Evolutionary conservation across 2,329 filamentous ascomycete species (phyloP).

Genomic region (Fusarium sp.): DNA sequence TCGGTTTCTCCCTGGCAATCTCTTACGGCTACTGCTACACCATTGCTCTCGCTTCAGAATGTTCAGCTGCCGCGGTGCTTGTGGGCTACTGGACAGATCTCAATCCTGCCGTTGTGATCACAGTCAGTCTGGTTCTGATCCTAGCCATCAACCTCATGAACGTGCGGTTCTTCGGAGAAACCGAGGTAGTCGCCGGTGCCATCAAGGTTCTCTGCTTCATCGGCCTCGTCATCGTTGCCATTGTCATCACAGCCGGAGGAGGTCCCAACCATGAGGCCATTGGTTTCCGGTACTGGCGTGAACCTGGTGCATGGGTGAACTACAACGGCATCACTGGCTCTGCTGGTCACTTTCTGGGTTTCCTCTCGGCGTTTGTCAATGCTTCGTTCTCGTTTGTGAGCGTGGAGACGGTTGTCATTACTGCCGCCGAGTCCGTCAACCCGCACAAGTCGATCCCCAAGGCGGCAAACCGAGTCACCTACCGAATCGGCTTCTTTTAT

Average conservation of each 20-base stretch:
- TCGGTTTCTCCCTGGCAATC: constrained; percentile 40
- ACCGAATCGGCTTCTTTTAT: constrained; percentile 71
- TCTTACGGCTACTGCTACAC: constrained; percentile 44
- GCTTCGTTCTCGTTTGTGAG: constrained; percentile 68
- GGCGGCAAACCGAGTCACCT: constrained; percentile 68
- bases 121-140: constrained; percentile 66
- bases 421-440: constrained; percentile 71
- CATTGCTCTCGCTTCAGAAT: constrained; percentile 38
- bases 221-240: constrained; percentile 66
- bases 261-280: constrained; percentile 63
- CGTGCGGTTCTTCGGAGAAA: constrained; percentile 70
- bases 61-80: constrained; percentile 36
- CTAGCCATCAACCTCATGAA: constrained; percentile 68
- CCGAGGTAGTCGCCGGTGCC: constrained; percentile 70
- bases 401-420: constrained; percentile 57
- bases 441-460: constrained; percentile 73
- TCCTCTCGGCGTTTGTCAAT: constrained; percentile 64
- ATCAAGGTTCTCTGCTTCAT: constrained; percentile 71
- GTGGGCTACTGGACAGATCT: constrained; percentile 42
- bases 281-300: constrained; percentile 55
- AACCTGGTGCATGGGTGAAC: constrained; percentile 59
- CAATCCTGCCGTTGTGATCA: constrained; percentile 53
- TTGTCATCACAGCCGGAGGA: constrained; percentile 68
- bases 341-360: constrained; percentile 66
- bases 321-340: constrained; percentile 58